Conservation (phyloP, 176 grass and related monocot genomes). For the Alloteropsis semialata region DNA sequence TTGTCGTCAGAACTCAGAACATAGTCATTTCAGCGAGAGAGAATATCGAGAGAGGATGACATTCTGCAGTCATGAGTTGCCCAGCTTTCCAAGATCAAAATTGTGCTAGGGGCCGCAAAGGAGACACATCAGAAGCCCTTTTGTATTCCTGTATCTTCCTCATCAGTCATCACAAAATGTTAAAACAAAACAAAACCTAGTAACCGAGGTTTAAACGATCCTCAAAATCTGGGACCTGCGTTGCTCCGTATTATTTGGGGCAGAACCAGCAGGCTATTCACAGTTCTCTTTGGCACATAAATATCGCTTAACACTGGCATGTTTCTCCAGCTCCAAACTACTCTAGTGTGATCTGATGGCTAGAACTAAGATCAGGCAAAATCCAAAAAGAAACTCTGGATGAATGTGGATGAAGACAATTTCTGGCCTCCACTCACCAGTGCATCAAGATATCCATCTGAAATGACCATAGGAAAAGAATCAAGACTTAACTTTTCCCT, state of each 20-base stretch:
- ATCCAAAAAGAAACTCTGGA: neutral
- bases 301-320: neutral
- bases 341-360: neutral
- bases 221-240: neutral
- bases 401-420: neutral
- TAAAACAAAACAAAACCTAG: neutral
- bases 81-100: constrained; percentile 9
- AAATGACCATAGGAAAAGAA: neutral
- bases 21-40: too few species aligned
- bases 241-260: neutral
- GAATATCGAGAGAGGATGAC: neutral
- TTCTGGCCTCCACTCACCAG: neutral
- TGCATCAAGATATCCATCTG: constrained; percentile 13
- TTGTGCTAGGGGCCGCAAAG: neutral
- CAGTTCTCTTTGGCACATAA: neutral
- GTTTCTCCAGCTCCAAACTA: neutral
- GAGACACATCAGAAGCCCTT: neutral
- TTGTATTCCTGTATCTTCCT: neutral
- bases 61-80: neutral
- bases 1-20: neutral
- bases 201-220: constrained; percentile 6
- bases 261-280: neutral
- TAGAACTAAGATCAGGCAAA: neutral
- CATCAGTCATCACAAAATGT: neutral
- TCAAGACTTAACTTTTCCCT: constrained; percentile 29